Evolutionary conservation across 768 basidiomycete genomes (phyloP), one percentile per base, ranked within the genome.

Genomic region (Termitomyces sp.): DNA sequence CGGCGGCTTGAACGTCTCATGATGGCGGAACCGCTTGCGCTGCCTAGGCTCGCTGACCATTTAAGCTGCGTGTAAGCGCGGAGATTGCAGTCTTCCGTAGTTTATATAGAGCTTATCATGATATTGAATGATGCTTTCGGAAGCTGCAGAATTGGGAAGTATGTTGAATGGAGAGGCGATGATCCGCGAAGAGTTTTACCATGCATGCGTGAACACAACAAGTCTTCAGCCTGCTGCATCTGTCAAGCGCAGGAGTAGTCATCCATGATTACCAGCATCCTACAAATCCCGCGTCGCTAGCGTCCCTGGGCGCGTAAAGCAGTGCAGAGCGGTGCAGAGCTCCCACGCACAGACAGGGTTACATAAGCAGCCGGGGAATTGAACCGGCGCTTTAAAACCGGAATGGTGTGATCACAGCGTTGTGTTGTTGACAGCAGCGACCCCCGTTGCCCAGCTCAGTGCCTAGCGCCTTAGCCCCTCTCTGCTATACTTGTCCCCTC

Each of bases 281-380:
- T 3, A 6, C 14, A n/a, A n/a, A n/a, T n/a, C 12, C 36, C 48
- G 20, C 5, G 36, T 37, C 10, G 16, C 14, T 0, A 9, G 4
- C 7, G 22, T 10, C 16, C 50, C 14, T 32, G 31, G 26, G 43
- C 41, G 8, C 14, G 1, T 1, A 39, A 48, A 41, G 53, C 53
- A 3, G 58, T 54, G 53, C 52, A 34, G 22, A 47, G 47, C 24
- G 48, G 46, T 32, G 39, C 53, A 29, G 22, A n/a, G 1, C 18
- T 61, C 67, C 43, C 67, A 68, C 67, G 67, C 65, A 68, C 67
- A 60, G 67, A 64, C 65, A 18, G 46, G 58, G 34, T 61, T 46
- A 59, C n/a, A 16, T 58, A 50, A 61, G 22, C 6, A 31, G 9
- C 24, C 43, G 24, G 5, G 18, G 32, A 39, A 49, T 68, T 68